phyloP scores from a whole-genome alignment of 2,329 filamentous ascomycete species.

The Cercospora berteroae region DNA sequence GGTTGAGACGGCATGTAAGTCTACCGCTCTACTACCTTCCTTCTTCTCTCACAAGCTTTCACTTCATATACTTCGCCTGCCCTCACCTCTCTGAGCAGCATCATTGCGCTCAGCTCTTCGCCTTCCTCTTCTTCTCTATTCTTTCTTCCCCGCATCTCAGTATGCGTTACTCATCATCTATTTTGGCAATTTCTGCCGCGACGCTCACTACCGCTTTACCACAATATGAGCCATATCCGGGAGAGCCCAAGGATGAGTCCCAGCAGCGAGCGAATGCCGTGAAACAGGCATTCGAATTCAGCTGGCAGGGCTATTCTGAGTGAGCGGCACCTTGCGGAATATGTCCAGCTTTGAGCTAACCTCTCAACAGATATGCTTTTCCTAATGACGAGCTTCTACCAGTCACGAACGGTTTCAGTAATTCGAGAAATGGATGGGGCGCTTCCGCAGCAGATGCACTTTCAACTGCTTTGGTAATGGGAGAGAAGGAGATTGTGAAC shows the following conservation, averaged over 20 bases:
- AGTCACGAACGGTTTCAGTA: conserved; percentile 61
- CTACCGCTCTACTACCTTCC: neutral
- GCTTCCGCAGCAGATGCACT: conserved; percentile 80
- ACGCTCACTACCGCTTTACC: conserved; percentile 5
- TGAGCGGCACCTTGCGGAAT: neutral
- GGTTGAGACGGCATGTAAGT: neutral
- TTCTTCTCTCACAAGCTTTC: neutral
- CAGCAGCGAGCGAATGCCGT: conserved; percentile 54
- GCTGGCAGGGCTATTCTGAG: conserved; percentile 60
- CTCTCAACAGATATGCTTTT: conserved; percentile 50
- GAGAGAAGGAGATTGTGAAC: conserved; percentile 63
- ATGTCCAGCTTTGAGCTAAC: conserved; percentile 1
- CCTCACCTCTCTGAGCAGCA: neutral
- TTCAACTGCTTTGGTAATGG: conserved; percentile 77
- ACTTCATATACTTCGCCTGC: neutral
- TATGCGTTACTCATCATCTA: conserved; percentile 8
- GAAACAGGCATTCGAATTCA: conserved; percentile 65
- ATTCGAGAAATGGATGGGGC: conserved; percentile 80
- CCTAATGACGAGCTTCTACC: conserved; percentile 57
- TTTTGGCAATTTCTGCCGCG: conserved; percentile 9
- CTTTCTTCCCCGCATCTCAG: neutral
- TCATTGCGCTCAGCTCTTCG: neutral
- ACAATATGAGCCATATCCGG: neutral
- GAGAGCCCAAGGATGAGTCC: conserved; percentile 20
- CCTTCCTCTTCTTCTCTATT: neutral